phyloP scores from a whole-genome alignment of 331 rosid species.

The Telfairia occidentalis region DNA sequence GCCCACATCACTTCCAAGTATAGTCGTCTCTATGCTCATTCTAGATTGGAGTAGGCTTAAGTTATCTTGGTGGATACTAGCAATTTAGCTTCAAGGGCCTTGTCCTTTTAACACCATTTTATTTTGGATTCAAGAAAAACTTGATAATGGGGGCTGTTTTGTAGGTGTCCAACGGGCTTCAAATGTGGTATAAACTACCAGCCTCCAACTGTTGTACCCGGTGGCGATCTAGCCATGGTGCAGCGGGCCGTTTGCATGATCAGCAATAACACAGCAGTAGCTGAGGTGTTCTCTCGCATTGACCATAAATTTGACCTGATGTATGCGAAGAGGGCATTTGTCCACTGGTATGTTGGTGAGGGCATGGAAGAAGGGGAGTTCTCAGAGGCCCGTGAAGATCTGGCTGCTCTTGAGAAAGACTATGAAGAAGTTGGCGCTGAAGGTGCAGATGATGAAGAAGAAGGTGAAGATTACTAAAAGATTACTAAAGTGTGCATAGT shows the following conservation, averaged over 20 bases:
- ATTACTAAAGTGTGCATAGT: conserved; percentile 9
- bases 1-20: not conserved
- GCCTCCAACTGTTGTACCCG: conserved; percentile 96
- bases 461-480: conserved; percentile 61
- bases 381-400: conserved; percentile 98
- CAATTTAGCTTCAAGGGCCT: not conserved
- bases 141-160: conserved; percentile 11
- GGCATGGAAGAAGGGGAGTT: conserved; percentile 99
- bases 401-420: conserved; percentile 98
- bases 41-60: not conserved
- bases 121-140: not conserved
- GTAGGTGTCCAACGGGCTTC: conserved; percentile 98
- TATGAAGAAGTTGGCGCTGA: conserved; percentile 98
- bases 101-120: not conserved
- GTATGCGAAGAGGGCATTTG: conserved; percentile 97
- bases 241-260: conserved; percentile 99
- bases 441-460: conserved; percentile 86
- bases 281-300: conserved; percentile 97
- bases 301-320: conserved; percentile 96
- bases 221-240: conserved; percentile 93
- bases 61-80: not conserved
- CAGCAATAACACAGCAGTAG: conserved; percentile 98
- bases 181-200: conserved; percentile 97
- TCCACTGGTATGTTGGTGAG: conserved; percentile 98
- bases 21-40: not conserved